Evolutionary conservation across 768 basidiomycete species (phyloP).

Genomic region (Suillus paluster): DNA sequence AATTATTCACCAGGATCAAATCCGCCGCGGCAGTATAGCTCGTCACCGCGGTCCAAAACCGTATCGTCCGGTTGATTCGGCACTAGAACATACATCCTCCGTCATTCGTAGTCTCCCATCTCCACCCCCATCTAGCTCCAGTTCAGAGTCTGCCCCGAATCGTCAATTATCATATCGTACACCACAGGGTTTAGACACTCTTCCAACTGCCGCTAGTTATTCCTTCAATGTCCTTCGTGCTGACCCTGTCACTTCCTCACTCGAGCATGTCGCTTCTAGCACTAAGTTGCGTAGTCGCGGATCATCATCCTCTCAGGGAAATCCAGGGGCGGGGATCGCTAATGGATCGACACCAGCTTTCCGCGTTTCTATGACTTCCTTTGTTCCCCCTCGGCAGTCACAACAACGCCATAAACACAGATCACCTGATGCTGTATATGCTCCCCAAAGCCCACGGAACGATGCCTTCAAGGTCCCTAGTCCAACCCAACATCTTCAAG

Average conservation of each 20-base stretch:
- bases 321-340: slow-evolving; percentile 27
- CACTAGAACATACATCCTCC: background rate
- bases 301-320: slow-evolving; percentile 14
- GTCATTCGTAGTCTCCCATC: slow-evolving; percentile 21
- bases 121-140: slow-evolving; percentile 31
- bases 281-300: slow-evolving; percentile 41
- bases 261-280: slow-evolving; percentile 50
- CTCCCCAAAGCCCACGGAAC: slow-evolving; percentile 17
- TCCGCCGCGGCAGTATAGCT: background rate
- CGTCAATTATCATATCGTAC: background rate
- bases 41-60: background rate
- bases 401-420: slow-evolving; percentile 3
- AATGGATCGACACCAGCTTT: slow-evolving; percentile 43
- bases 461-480: background rate
- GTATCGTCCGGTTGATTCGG: background rate
- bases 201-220: slow-evolving; percentile 24
- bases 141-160: slow-evolving; percentile 31
- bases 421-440: slow-evolving; percentile 17
- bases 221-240: slow-evolving; percentile 52
- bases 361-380: slow-evolving; percentile 38
- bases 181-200: slow-evolving; percentile 19
- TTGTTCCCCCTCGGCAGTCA: slow-evolving; percentile 4
- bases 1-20: background rate
- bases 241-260: slow-evolving; percentile 44
- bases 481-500: background rate